Evolutionary conservation across 2,329 filamentous ascomycete genomes (phyloP), one percentile per base, ranked within the genome.

Genomic region (Eurotiales sp.): DNA sequence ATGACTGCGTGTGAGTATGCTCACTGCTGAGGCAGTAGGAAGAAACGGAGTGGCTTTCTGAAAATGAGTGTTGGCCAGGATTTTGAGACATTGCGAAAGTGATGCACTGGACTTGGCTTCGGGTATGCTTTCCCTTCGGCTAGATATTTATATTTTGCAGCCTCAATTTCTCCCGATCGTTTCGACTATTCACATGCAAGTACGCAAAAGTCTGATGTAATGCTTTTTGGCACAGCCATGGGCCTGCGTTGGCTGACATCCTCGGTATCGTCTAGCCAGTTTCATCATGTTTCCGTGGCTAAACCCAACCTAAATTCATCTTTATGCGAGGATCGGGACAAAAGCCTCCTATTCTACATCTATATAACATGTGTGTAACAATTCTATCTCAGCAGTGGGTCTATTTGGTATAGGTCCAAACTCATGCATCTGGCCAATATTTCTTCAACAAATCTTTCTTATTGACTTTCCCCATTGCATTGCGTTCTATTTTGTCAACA

Each of bases 401-500:
- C n/a, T 36, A 19, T 37, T 5, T 14, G 25, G 11, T 29, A 12
- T 21, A 1, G 19, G 15, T 25, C 39, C 12, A 40, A 37, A 40
- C 21, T 45, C 42, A 47, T 17, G 22, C 42, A 44, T 57, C 50
- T 25, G 61, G 61, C 61, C 61, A 72, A 54, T 72, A 69, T 52
- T 69, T 70, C 55, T 66, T 61, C 25, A 71, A 54, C 15, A 72
- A 61, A 15, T 59, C 59, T 56, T 71, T 72, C 60, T 72, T 72
- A 55, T 72, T 72, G 21, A 72, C 69, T 76, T 99, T 99, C 39
- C 93, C 93, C 93, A 99, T 99, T 27, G 91, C 92, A 70, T 96
- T 96, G 60, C 88, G 77, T 11, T 88, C 87, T 55, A 96, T 90
- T 34, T 82, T 72, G 42, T 88, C 84, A 15, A 97, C 89, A 5